Conservation (phyloP, 75 land plant species). For the Sequoia sempervirens region DNA sequence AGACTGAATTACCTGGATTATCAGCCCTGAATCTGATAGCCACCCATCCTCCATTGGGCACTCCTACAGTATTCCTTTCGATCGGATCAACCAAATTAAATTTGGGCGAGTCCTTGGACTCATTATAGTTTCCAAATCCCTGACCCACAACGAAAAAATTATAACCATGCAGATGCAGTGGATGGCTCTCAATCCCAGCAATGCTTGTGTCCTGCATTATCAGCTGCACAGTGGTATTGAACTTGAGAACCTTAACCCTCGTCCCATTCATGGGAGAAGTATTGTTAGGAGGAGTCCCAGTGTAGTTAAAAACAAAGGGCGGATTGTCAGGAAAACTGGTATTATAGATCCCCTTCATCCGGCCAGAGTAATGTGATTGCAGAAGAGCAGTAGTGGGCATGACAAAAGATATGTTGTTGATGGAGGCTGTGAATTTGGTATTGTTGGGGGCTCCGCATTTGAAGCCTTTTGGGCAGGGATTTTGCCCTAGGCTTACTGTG, state of each 20-base stretch:
- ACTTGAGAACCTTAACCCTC: conserved; percentile 13
- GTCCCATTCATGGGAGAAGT: conserved; percentile 22
- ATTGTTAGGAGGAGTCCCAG: conserved; percentile 25
- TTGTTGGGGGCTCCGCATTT: conserved; percentile 29
- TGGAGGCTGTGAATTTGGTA: conserved; percentile 39
- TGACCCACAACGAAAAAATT: conserved; percentile 38
- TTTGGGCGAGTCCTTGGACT: conserved; percentile 27
- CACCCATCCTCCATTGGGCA: conserved; percentile 51
- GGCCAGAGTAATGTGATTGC: conserved; percentile 28
- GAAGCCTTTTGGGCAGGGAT: conserved; percentile 24
- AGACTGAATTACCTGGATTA: conserved; percentile 50
- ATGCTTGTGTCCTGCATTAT: conserved; percentile 35
- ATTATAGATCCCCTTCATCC: conserved; percentile 22
- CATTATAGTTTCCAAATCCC: conserved; percentile 49
- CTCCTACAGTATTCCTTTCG: conserved; percentile 39
- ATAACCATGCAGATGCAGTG: conserved; percentile 38
- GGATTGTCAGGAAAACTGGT: conserved; percentile 32
- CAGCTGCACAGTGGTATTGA: conserved; percentile 31
- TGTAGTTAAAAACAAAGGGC: conserved; percentile 28
- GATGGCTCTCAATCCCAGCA: conserved; percentile 37
- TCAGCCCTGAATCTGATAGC: conserved; percentile 51
- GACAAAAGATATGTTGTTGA: conserved; percentile 59
- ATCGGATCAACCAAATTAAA: conserved; percentile 58
- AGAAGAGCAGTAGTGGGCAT: conserved; percentile 35
- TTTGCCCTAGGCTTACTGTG: conserved; percentile 37